Evolutionary conservation across 208 protist species (phyloP).

Genomic region (Sergeia podlipaevii): DNA sequence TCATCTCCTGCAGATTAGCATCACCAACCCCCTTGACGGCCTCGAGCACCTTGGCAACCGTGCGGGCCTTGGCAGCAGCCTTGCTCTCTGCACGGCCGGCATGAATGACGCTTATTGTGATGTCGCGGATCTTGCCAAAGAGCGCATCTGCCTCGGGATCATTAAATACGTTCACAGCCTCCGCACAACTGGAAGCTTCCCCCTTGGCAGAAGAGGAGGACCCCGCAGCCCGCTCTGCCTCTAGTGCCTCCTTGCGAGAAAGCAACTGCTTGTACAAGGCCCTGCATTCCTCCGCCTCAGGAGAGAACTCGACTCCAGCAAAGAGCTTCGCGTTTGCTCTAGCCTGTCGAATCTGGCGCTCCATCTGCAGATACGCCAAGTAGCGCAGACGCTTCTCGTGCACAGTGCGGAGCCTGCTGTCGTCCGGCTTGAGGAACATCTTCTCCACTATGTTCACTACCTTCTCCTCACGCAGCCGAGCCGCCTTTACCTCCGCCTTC

Average conservation of each 20-base stretch:
- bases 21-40: conserved; percentile 14
- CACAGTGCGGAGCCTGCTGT: conserved; percentile 51
- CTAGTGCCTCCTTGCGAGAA: conserved; percentile 17
- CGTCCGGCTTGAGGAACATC: conserved; percentile 77
- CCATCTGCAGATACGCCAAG: conserved; percentile 81
- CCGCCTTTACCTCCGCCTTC: conserved; percentile 24
- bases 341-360: conserved; percentile 72
- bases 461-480: conserved; percentile 28
- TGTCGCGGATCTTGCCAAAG: conserved; percentile 66
- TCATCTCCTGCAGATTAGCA: conserved; percentile 22
- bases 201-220: not conserved
- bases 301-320: conserved; percentile 45
- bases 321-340: conserved; percentile 69
- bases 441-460: conserved; percentile 68
- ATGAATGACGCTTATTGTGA: conserved; percentile 22
- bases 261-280: conserved; percentile 45
- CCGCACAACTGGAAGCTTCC: not conserved
- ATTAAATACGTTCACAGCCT: conserved; percentile 43
- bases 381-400: conserved; percentile 80
- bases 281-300: conserved; percentile 52
- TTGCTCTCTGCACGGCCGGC: conserved; percentile 17
- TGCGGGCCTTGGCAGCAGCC: conserved; percentile 22
- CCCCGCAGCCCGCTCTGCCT: not conserved
- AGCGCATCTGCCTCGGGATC: conserved; percentile 53
- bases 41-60: conserved; percentile 19